Base-by-base conservation (phyloP, 495 filamentous ascomycete genomes). In the Pyronema omphalodes region DNA sequence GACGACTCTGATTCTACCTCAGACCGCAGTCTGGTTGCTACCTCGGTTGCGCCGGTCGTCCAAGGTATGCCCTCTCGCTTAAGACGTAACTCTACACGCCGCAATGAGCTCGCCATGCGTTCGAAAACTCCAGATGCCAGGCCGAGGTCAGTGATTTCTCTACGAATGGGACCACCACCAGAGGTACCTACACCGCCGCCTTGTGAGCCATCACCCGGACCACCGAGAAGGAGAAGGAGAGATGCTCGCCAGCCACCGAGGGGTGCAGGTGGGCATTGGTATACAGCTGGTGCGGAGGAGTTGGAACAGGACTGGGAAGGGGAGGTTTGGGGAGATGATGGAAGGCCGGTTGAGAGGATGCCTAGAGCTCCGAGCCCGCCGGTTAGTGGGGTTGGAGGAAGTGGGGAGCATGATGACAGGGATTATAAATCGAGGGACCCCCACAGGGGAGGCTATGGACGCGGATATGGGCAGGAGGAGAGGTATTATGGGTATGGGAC, bases 291-390 rank as follows among this genome's bases (percentile, higher is more conserved):
- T 18, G 9, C 50, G 36, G 7, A 14, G 7, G 50, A 52, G 34
- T 3, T 52, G 1, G 50, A 52, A 35, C 50, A 52, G 37, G 50
- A 52, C 41, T 52, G 50, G 50, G 11, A 12, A 17, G 50, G 9
- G 17, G 50, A 52, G 35, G 18, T 52, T 9, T 52, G 50, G 50
- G 50, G 41, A n/a, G 34, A 40, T 35, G 50, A 43, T 29, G 23
- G 9, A 11, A 11, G n/a, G 12, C 47, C 23, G 23, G 39, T 43
- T 12, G 39, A 43, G 39, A 12, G 39, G 12, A 12, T 52, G 34
- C 50, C 50, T n/a, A 37, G 41, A 29, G 50, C 50, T 9, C 50
- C 50, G 50, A 52, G 50, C n/a, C 50, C 50, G 35, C 50, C 50
- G 39, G 39, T 41, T 12, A 41, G 39, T 41, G 11, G 39, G 39